Evolutionary conservation across 2,329 filamentous ascomycete species (phyloP), one percentile per base, ranked within the genome.

Genomic region (Aurifilum marmelostoma): DNA sequence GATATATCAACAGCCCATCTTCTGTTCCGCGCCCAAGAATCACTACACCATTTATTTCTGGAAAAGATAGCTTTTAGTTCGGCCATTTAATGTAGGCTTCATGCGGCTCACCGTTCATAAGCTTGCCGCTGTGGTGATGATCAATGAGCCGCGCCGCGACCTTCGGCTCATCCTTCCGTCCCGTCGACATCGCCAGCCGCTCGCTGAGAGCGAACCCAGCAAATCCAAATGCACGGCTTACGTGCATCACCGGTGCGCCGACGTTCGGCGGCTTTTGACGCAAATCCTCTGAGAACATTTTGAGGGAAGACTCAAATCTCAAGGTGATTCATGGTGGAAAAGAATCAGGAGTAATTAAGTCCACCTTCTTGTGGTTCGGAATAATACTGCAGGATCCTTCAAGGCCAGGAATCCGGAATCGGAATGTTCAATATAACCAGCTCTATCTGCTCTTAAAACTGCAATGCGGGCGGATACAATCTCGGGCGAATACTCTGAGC

Each of bases 261-360:
- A 27, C 24, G n/a, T 52, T 52, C 50, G 50, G 50, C 50, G 50
- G n/a, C 50, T 52, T 52, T 52, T 52, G 50, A 52, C 50, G 50
- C 50, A 52, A 52, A n/a, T 52, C n/a, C 50, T 52, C 24, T 52
- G 50, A 27, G 27, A 52, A 27, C 9, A 34, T 4, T 4, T 4
- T 4, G 34, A 34, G 34, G 8, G 8, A 34, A 34, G 50, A 27
- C n/a, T 14, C n/a, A n/a, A 27, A 27, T 52, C n/a, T 52, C n/a
- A 14, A 52, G 50, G n/a, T n/a, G 21, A 47, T 7, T 7, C 5
- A 52, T 27, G 50, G 3, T 52, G 9, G n/a, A 47, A 47, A n/a
- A 52, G 21, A 11, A 21, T 52, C n/a, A 24, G 50, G 6, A 16
- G 9, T 14, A 14, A 52, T 52, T 2, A 11, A 52, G 50, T 52